Evolutionary conservation across 441 rosid species (phyloP).

Genomic region (Gossypium trilobum): DNA sequence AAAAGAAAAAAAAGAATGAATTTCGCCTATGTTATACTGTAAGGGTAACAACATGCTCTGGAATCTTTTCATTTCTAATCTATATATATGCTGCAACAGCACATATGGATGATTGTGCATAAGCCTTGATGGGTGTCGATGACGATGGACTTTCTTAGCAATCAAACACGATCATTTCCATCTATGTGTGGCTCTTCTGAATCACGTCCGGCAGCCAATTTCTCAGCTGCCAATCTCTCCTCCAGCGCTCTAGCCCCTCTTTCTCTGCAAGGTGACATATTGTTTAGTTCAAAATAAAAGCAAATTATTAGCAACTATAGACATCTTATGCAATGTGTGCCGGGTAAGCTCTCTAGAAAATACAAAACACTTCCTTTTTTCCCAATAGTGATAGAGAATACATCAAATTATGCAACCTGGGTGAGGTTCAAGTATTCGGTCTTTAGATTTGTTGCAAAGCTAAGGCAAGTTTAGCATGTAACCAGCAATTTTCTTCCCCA

Average conservation of each 20-base stretch:
- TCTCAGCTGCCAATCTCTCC: conserved; percentile 86
- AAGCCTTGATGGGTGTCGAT: conserved; percentile 12
- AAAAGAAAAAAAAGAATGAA: not conserved
- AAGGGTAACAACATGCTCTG: not conserved
- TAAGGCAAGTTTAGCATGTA: not conserved
- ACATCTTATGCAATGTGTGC: not conserved
- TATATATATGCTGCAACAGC: not conserved
- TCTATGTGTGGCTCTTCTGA: conserved; percentile 48
- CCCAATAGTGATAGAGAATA: too few species aligned
- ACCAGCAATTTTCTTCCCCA: not conserved
- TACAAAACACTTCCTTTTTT: too few species aligned
- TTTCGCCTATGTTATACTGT: not conserved
- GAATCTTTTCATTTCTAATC: not conserved
- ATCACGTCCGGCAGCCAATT: conserved; percentile 40
- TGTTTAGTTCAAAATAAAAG: not conserved
- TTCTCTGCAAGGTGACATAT: conserved; percentile 47
- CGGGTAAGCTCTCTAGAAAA: not conserved
- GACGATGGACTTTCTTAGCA: not conserved
- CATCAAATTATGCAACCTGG: too few species aligned
- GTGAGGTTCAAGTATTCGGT: not conserved
- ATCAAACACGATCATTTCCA: conserved; percentile 55
- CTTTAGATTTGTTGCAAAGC: not conserved
- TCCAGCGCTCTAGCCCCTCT: conserved; percentile 93
- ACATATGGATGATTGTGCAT: conserved; percentile 12
- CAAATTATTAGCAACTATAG: not conserved